A percentile compares a stretch with the other conserved stretches of the same genome.
These are phyloP conservation scores for Eragrostis nindensis DNA, from an alignment of 176 grass and related monocot species.

Conservation along the genomic window DNA sequence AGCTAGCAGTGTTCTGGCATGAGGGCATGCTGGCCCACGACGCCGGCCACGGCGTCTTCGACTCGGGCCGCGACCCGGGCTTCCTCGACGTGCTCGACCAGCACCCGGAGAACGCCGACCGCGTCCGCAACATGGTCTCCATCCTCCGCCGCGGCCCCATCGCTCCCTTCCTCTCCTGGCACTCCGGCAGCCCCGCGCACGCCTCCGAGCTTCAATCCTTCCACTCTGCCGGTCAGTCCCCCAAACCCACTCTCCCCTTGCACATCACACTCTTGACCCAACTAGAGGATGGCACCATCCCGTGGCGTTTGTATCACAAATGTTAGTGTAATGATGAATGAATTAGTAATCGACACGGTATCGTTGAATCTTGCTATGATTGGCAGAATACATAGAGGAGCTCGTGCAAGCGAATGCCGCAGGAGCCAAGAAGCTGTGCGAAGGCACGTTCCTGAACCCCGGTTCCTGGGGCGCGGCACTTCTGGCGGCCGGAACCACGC, in stretches of 20 bases:
- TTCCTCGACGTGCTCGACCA: conserved; percentile 93
- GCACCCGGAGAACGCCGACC: conserved; percentile 90
- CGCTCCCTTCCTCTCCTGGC: conserved; percentile 69
- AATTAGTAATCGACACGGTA: not conserved
- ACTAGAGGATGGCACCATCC: not conserved
- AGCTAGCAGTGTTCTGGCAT: conserved; percentile 83
- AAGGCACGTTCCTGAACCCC: conserved; percentile 76
- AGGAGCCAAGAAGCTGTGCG: conserved; percentile 72
- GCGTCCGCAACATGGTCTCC: conserved; percentile 94
- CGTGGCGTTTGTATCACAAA: not conserved
- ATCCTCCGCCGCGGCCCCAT: conserved; percentile 84
- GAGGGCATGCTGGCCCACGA: conserved; percentile 95
- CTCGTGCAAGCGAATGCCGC: conserved; percentile 66
- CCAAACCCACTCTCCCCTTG: not conserved
- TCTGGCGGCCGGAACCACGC: conserved; percentile 72
- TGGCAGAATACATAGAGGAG: conserved; percentile 83
- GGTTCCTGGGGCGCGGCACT: conserved; percentile 87
- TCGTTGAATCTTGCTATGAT: not conserved
- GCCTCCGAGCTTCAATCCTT: conserved; percentile 69
- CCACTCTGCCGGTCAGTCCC: conserved; percentile 59
- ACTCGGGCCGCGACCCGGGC: conserved; percentile 80
- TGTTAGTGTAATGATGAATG: too few species aligned
- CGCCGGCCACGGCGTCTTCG: conserved; percentile 78
- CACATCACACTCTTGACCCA: not conserved
- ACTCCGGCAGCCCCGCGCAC: conserved; percentile 67